Base-by-base conservation (phyloP, 2,329 filamentous ascomycete species). In the Cordyceps javanica region DNA sequence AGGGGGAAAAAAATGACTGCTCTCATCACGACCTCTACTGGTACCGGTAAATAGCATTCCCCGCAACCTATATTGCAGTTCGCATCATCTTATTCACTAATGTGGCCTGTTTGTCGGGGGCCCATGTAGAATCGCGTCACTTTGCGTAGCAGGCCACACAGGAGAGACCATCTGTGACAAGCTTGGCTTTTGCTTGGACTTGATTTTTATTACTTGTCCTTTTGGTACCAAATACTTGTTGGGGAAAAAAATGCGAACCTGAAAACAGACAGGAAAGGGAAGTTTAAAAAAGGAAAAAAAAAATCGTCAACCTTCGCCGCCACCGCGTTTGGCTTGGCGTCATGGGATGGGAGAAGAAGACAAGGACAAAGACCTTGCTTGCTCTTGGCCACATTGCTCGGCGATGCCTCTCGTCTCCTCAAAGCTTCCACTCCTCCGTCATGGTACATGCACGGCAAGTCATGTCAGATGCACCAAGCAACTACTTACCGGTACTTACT, bases 291-390 rank as follows among this genome's bases (percentile, higher is more conserved):
- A n/a, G n/a, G n/a, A n/a, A n/a, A n/a, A 11, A n/a, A 25, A 19
- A 28, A 10, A 52, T 25, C 50, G 21, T n/a, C 42, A 42, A 38
- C 32, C 28, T 45, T 34, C 25, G 19, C 39, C 28, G 19, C 30
- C 21, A 55, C 52, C 28, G 30, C 41, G 32, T 55, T 52, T 45
- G 52, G 52, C 52, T 56, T 56, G 53, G 53, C 44, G 53, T 49
- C n/a, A 5, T 34, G 5, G 30, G 4, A n/a, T n/a, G 19, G 50
- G 32, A 44, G 5, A 30, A n/a, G 16, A 30, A 10, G 8, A 36
- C 4, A 7, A 4, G 6, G 9, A 4, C 8, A 7, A 36, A 9
- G 16, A n/a, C 46, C 48, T 36, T 41, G 13, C 5, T 52, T n/a
- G n/a, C n/a, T n/a, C n/a, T n/a, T n/a, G n/a, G n/a, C n/a, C n/a